phyloP scores from a whole-genome alignment of 148 eudicot genomes.

The Rhododendron simsii region DNA sequence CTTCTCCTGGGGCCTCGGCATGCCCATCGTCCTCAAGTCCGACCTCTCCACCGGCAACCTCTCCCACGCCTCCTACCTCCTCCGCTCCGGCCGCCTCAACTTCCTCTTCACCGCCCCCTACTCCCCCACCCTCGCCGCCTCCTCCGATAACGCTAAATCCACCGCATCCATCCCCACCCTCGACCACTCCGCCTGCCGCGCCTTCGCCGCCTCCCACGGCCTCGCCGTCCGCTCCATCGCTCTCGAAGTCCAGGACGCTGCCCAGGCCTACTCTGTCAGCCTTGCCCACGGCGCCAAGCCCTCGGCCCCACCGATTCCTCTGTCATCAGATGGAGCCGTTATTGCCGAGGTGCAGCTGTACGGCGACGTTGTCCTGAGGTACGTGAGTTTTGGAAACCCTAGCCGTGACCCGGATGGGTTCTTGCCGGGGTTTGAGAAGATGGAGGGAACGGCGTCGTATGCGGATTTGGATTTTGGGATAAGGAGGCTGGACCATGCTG shows the following conservation, averaged over 20 bases:
- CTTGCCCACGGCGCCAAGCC: constrained; percentile 62
- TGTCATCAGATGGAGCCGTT: constrained; percentile 14
- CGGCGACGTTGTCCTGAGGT: constrained; percentile 76
- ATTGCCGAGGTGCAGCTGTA: constrained; percentile 69
- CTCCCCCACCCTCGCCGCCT: constrained; percentile 46
- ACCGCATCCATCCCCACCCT: constrained; percentile 59
- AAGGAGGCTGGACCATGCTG: constrained; percentile 73
- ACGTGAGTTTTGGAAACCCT: constrained; percentile 41
- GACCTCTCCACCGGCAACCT: constrained; percentile 88
- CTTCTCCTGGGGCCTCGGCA: constrained; percentile 85
- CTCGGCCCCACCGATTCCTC: constrained; percentile 25
- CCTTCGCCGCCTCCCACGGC: constrained; percentile 62
- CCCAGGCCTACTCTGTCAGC: constrained; percentile 37
- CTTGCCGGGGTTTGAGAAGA: constrained; percentile 61
- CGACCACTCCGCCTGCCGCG: constrained; percentile 19
- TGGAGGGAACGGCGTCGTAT: constrained; percentile 34
- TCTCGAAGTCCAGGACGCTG: constrained; percentile 62
- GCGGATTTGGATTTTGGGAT: constrained; percentile 59
- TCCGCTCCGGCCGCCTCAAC: constrained; percentile 52
- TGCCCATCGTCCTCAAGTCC: constrained; percentile 76
- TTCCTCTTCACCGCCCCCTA: constrained; percentile 87
- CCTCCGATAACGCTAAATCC: neutral
- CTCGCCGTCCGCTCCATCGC: constrained; percentile 75
- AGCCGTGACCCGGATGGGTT: constrained; percentile 16
- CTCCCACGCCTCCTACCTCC: constrained; percentile 73